Evolutionary conservation across 306 rosid genomes (phyloP), one percentile per base, ranked within the genome.

Genomic region (Erythrophleum fordii): DNA sequence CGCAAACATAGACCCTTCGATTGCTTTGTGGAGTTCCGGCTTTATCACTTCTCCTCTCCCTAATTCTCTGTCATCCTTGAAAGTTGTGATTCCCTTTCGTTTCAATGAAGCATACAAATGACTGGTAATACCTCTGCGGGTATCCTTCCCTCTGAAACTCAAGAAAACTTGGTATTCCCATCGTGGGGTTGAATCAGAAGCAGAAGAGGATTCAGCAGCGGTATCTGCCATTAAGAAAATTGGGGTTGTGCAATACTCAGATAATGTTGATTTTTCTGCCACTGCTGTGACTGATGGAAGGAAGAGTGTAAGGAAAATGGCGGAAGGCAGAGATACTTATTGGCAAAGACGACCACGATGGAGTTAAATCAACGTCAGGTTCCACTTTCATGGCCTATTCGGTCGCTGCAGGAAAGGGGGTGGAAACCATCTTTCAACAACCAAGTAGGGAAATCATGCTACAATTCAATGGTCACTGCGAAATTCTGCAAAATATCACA

Each of bases 91-190:
- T 25, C 64, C 64, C 18, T 35, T 10, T 58, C 64, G 31, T 11
- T 58, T 13, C 12, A 58, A 25, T 28, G 28, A 29, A 23, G 64
- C 34, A 25, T 58, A 58, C 35, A 58, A 25, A 58, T 58, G 64
- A 58, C 25, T 35, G 17, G 64, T 58, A 29, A 58, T 25, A 3
- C 64, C 64, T 11, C 64, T 58, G 29, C 64, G 64, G 17, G 64
- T 58, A 35, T 58, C 64, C 25, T 58, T 35, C 64, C 64, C 64
- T 25, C 64, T 58, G 17, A 58, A 58, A 25, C 64, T 58, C 64
- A 58, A 58, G 64, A 58, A 58, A 11, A 58, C 64, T 25, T 25
- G 64, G 64, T 58, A 23, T 58, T 23, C 64, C 64, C 64, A 58
- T 4, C 14, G 64, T 11, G 17, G 64, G 4, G 17, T 13, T 23